Conservation (phyloP, 176 grass and related monocot genomes). For the Aegilops longissima region DNA sequence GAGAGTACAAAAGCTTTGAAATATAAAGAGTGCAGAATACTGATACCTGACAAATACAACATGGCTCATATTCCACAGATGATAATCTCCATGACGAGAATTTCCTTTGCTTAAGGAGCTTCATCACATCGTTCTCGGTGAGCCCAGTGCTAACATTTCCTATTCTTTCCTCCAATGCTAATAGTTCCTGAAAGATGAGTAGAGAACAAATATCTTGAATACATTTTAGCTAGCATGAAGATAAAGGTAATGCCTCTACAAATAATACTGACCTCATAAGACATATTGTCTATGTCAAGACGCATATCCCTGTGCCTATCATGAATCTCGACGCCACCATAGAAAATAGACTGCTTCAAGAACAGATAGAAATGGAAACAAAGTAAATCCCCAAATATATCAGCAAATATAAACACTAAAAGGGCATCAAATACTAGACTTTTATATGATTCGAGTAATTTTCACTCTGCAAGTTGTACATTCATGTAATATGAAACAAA, state of each 20-base stretch:
- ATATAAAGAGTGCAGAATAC: neutral
- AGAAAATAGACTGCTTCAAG: conserved; percentile 58
- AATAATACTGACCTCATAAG: conserved; percentile 64
- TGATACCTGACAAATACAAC: conserved; percentile 86
- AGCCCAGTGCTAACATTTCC: conserved; percentile 76
- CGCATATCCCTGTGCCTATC: conserved; percentile 76
- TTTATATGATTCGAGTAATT: conserved; percentile 8
- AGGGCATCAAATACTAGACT: neutral
- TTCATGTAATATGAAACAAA: neutral
- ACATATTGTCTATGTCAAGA: conserved; percentile 84
- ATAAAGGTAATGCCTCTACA: neutral
- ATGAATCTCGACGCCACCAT: conserved; percentile 47
- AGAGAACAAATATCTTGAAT: neutral
- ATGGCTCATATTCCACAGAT: conserved; percentile 51
- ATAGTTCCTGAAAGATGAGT: conserved; percentile 54
- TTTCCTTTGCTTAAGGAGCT: conserved; percentile 50
- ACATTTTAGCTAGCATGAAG: conserved; percentile 9
- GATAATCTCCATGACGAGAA: conserved; percentile 53
- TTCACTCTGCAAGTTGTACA: neutral
- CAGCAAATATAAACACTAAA: neutral
- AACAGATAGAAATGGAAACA: neutral
- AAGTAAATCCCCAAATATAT: conserved; percentile 15
- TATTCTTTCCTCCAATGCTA: conserved; percentile 74
- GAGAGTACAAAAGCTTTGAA: neutral
- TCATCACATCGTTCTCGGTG: conserved; percentile 42